Percentiles rank a stretch among this genome's conserved stretches.
These are phyloP conservation scores for Aspergillus aculeatus DNA, from an alignment of 2,329 filamentous ascomycete genomes.

Conservation along the genomic window DNA sequence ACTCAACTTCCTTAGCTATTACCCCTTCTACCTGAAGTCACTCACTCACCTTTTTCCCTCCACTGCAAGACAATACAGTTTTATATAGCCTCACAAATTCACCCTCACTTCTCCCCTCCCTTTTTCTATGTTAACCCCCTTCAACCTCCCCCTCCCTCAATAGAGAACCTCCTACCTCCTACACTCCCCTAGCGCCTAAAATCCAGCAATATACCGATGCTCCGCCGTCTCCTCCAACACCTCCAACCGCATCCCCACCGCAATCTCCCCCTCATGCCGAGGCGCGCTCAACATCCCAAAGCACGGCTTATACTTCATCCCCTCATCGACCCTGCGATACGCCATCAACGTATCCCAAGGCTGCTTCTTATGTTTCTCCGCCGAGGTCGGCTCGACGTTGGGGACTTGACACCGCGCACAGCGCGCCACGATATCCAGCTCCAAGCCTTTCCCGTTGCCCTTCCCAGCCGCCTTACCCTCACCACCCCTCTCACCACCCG, in stretches of 20 bases:
- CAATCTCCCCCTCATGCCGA: constrained; percentile 53
- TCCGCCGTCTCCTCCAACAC: constrained; percentile 57
- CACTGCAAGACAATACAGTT: too few relatives aligned
- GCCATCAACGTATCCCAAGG: constrained; percentile 64
- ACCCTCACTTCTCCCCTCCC: too few relatives aligned
- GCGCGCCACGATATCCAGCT: constrained; percentile 58
- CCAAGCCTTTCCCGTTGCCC: constrained; percentile 31
- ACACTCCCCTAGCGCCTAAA: constrained; percentile 16
- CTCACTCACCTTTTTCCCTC: too few relatives aligned
- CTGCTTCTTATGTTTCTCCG: constrained; percentile 57
- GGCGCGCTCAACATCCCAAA: constrained; percentile 67
- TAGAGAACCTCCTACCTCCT: too few relatives aligned
- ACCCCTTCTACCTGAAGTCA: too few relatives aligned
- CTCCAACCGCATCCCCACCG: constrained; percentile 60
- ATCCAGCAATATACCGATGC: constrained; percentile 54
- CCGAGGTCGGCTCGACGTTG: constrained; percentile 64
- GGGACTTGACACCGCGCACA: constrained; percentile 63
- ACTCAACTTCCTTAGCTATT: too few relatives aligned
- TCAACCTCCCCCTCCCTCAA: too few relatives aligned
- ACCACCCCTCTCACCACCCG: not conserved
- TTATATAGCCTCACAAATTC: too few relatives aligned
- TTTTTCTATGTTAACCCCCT: too few relatives aligned
- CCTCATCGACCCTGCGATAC: constrained; percentile 60
- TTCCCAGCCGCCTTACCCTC: not conserved
- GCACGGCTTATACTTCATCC: constrained; percentile 63